These are phyloP conservation scores for Rhinocladiella similis DNA, from an alignment of 2,329 filamentous ascomycete species.

Conservation along the genomic window DNA sequence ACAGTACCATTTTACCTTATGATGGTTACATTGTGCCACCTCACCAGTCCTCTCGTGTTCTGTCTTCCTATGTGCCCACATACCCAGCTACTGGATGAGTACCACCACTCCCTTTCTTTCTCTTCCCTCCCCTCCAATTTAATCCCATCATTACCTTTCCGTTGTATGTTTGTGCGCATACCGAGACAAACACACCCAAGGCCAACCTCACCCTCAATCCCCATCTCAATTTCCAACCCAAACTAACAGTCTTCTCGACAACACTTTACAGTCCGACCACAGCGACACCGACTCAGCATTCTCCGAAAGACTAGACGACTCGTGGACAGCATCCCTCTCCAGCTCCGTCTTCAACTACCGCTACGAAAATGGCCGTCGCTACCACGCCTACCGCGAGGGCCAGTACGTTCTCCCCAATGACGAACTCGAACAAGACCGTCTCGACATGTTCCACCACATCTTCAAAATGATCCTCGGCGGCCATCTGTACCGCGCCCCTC, in stretches of 20 bases:
- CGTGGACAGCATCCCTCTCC: neutral
- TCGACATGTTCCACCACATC: conserved; percentile 11
- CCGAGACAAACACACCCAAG: too few relatives aligned
- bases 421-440: conserved; percentile 10
- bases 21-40: too few relatives aligned
- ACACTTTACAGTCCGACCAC: neutral
- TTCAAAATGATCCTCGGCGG: conserved; percentile 12
- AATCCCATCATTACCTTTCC: too few relatives aligned
- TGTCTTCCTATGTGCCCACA: too few relatives aligned
- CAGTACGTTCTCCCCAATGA: conserved; percentile 24
- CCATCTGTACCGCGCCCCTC: conserved; percentile 31
- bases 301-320: neutral
- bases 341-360: conserved; percentile 31
- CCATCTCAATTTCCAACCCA: too few relatives aligned
- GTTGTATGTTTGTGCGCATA: too few relatives aligned
- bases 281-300: neutral
- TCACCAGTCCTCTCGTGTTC: too few relatives aligned
- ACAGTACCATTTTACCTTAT: neutral
- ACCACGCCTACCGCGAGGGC: conserved; percentile 35
- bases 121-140: too few relatives aligned
- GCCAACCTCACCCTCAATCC: neutral
- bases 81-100: too few relatives aligned
- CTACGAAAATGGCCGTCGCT: conserved; percentile 35
- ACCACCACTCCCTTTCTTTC: too few relatives aligned
- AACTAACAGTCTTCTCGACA: too few relatives aligned